Evolutionary conservation across 176 grass and related monocot species (phyloP), one percentile per base, ranked within the genome.

Genomic region (Metroxylon sagu): DNA sequence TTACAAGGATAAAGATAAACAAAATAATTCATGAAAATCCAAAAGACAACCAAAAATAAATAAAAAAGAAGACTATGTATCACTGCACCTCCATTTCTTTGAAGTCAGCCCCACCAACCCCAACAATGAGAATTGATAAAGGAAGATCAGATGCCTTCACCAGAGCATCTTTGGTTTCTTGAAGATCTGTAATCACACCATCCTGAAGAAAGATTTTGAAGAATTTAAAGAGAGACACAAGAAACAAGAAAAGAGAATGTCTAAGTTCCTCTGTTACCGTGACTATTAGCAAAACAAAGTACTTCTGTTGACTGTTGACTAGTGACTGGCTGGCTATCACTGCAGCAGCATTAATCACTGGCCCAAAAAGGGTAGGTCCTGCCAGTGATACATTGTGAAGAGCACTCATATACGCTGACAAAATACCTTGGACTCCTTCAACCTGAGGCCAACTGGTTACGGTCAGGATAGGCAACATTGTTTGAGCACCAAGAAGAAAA

Each of bases 101-200:
- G 76, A 93, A 93, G 65, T 98, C 88, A 28, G 94, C 85, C 35
- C 82, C 94, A 71, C 88, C 94, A 79, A 98, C 94, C 74, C 94
- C 94, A 66, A 93, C 68, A 68, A 98, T 81, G 68, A 89, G 50
- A 27, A 98, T 89, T 19, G 94, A 98, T 71, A 93, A 71, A 66
- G 94, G 94, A 66, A 98, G 79, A 89, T 93, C 94, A 16, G 94
- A 98, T 67, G 88, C 94, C 64, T 85, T 89, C 63, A 97, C 89
- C 57, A 92, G 73, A 31, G 79, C 84, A 71, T 98, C 94, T 25
- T 87, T 89, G 68, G 94, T 98, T 74, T 93, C 94, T 70, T 93
- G 94, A 76, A 98, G 86, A 92, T 98, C 82, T 59, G 94, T 92
- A 25, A 98, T 85, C 50, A 98, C 94, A 4, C 88, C 94, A 86